Base-by-base conservation (phyloP, 2,329 filamentous ascomycete species). In the Diaporthe aspalathi region DNA sequence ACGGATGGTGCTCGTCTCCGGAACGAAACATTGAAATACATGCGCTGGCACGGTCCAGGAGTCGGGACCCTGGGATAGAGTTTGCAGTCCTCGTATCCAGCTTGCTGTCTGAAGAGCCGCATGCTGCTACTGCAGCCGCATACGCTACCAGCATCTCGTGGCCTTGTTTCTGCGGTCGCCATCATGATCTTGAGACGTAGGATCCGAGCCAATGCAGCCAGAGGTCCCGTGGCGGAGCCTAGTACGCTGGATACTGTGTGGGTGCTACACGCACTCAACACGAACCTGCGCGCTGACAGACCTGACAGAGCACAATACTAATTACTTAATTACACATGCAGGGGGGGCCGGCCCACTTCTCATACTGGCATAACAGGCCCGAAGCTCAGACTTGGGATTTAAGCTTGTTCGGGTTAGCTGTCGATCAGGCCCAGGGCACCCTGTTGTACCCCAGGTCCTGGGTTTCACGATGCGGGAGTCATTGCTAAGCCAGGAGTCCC, bases 91-190 rank as follows among this genome's bases (percentile, higher is more conserved):
- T 65, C 60, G 60, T 65, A 65, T 65, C 60, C 60, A 65, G 60
- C 60, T n/a, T n/a, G n/a, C n/a, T 65, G 60, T 29, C 60, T 38
- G 60, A 65, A 65, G 60, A 65, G 60, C 60, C 60, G 60, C 60
- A 65, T 65, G 60, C 60, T 65, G 45, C 60, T 65, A 50, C 60
- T 65, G 60, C 60, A 65, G 45, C 45, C 43, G 60, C 45, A 27
- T 17, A 35, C 43, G 24, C 60, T 49, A 63, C 60, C 22, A 11
- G 29, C n/a, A 12, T 50, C 60, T 63, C 20, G 57, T 32, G 57
- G 57, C 24, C 40, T 29, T 47, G 24, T 20, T 38, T 38, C 35
- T 38, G 35, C 43, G 57, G 22, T n/a, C 17, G 27, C 17, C 57
- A 35, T 35, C 57, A 57, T 57, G n/a, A 50, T 35, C 12, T 17